Conservation (phyloP, 2,329 filamentous ascomycete genomes). For the Pyricularia sp. region DNA sequence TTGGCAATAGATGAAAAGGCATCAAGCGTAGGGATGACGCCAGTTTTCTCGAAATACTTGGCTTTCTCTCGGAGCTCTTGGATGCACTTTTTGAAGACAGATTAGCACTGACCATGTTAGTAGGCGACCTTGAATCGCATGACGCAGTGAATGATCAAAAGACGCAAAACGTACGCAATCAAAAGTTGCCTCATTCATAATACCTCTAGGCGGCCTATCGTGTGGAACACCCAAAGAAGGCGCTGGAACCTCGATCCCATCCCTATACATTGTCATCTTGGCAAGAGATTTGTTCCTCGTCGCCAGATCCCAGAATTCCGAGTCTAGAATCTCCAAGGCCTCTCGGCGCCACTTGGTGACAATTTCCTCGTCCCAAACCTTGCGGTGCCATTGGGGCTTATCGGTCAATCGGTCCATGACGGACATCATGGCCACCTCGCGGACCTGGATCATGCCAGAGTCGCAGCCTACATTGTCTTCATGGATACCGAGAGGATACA, state of each 20-base stretch:
- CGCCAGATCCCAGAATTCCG: too few species aligned
- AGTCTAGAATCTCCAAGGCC: too few species aligned
- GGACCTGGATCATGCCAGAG: too few species aligned
- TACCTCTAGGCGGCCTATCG: background rate
- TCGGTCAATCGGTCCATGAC: too few species aligned
- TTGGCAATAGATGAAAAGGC: conserved; percentile 30
- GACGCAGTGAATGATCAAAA: background rate
- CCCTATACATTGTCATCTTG: background rate
- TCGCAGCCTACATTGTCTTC: too few species aligned
- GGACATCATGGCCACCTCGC: too few species aligned
- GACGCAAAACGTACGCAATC: background rate
- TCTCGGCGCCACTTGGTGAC: too few species aligned
- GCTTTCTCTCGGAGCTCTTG: conserved; percentile 38
- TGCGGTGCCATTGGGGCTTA: too few species aligned
- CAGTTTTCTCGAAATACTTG: conserved; percentile 22
- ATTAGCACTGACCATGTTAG: background rate
- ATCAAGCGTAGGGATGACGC: conserved; percentile 31
- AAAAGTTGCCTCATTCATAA: background rate
- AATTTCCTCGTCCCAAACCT: too few species aligned
- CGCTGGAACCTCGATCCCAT: background rate
- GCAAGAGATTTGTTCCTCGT: background rate
- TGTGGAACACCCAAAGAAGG: background rate
- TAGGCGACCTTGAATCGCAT: background rate
- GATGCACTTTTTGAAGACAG: conserved; percentile 17
- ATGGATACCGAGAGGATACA: too few species aligned